Evolutionary conservation across 257 asterid species (phyloP).

Genomic region (Handroanthus guayacan): DNA sequence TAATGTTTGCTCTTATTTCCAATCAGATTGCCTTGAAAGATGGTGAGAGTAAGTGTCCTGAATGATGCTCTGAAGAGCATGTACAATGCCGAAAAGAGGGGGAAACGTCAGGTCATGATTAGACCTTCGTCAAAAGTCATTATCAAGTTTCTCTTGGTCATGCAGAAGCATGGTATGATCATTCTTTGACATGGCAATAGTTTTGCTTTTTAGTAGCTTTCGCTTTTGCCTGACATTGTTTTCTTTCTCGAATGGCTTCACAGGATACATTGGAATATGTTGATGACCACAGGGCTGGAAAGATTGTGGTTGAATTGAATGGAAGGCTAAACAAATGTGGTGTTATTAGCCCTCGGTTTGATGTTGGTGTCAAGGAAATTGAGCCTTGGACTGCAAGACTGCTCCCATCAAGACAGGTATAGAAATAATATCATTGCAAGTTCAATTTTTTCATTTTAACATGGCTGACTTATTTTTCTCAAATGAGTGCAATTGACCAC

Average conservation of each 20-base stretch:
- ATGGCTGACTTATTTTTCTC: not conserved
- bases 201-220: not conserved
- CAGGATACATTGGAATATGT: too few species aligned
- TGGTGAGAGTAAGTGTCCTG: conserved; percentile 41
- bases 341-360: conserved; percentile 53
- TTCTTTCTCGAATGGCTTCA: not conserved
- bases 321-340: conserved; percentile 54
- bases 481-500: too few species aligned
- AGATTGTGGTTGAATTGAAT: conserved; percentile 22
- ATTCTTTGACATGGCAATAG: not conserved
- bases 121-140: conserved; percentile 36
- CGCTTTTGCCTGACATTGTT: not conserved
- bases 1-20: not conserved
- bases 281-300: too few species aligned
- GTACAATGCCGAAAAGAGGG: conserved; percentile 43
- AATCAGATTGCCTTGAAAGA: conserved; percentile 22
- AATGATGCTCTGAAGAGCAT: conserved; percentile 44
- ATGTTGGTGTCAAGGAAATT: conserved; percentile 53
- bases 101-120: conserved; percentile 28
- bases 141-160: conserved; percentile 38
- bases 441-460: not conserved
- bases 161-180: conserved; percentile 39
- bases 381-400: conserved; percentile 58
- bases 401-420: conserved; percentile 50
- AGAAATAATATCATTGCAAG: too few species aligned